Percentiles rank a stretch among this genome's conserved stretches.
phyloP scores from a whole-genome alignment of 2,329 filamentous ascomycete species.

The Cladosporium sp. region DNA sequence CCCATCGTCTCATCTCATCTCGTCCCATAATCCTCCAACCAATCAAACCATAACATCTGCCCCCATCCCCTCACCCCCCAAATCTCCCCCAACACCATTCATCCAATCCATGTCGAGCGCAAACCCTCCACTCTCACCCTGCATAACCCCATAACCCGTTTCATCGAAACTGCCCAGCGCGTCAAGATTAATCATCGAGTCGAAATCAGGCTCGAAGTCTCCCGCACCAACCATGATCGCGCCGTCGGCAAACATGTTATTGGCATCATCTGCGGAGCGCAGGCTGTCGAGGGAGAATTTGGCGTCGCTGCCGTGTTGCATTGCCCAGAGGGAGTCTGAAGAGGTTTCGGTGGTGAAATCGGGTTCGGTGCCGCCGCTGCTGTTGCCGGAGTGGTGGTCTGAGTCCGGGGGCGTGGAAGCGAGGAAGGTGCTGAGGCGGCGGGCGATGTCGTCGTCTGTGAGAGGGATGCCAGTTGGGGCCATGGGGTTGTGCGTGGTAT shows the following conservation, averaged over 20 bases:
- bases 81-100: conserved; percentile 21
- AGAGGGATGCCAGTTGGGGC: conserved; percentile 23
- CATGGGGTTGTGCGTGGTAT: conserved; percentile 4
- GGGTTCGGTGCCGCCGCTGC: conserved; percentile 15
- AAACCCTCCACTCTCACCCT: conserved; percentile 36
- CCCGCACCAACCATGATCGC: conserved; percentile 22
- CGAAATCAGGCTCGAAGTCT: conserved; percentile 40
- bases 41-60: not conserved
- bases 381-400: conserved; percentile 24
- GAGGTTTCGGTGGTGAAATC: conserved; percentile 10
- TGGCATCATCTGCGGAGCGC: no score
- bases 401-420: conserved; percentile 51
- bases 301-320: not conserved
- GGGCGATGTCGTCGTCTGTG: conserved; percentile 50
- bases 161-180: conserved; percentile 32
- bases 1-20: no score
- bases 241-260: conserved; percentile 15
- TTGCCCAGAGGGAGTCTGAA: not conserved
- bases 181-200: conserved; percentile 39
- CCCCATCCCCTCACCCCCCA: not conserved
- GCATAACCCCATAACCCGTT: conserved; percentile 29
- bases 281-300: conserved; percentile 4
- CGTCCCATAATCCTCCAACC: not conserved
- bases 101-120: conserved; percentile 39
- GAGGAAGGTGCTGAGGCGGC: conserved; percentile 51